Evolutionary conservation across 1,284 basidiomycete genomes (phyloP), one percentile per base, ranked within the genome.

Genomic region (Ustilago shanxiensis): DNA sequence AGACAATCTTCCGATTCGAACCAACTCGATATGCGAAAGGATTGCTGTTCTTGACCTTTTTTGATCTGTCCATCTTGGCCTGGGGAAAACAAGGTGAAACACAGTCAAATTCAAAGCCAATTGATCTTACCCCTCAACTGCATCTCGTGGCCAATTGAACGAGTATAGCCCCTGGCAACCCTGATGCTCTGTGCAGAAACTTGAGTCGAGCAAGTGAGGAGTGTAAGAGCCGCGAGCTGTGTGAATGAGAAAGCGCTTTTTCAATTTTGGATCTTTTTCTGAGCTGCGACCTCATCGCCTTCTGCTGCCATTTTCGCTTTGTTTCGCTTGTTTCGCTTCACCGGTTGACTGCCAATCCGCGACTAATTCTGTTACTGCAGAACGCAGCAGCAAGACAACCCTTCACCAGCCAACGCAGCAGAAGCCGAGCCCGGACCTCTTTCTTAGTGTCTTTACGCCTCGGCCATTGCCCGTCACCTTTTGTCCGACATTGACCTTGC

Each of bases 371-470:
- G 31, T 11, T 4, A 41, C 39, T 45, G 44, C 44, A 45, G n/a
- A 3, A 13, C 44, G 18, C 49, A 33, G 31, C 31, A 50, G 14
- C 49, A 24, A 10, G 16, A 24, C 5, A 50, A 50, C 28, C 16
- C 49, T 28, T 45, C 20, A 20, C 26, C 55, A 44, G 26, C 33
- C 35, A 35, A 51, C 26, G 33, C 22, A 18, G n/a, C 53, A 39
- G 53, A 55, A 10, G 53, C 53, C 53, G 53, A 41, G 53, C 20
- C 54, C 41, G 54, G 37, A 31, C 24, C 39, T 56, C 37, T 55
- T 39, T 45, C 26, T 55, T 39, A 29, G 53, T 29, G 11, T 45
- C 55, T 26, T 44, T 28, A 31, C 24, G 26, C 39, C 39, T 44
- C 54, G 54, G 54, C 54, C 54, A 44, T 54, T 26, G 37, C 55